A percentile compares a stretch with the other conserved stretches of the same genome.
Evolutionary conservation across 192 early-diverging fungal species (phyloP).

Genomic region (Lunasporangiospora selenospora): DNA sequence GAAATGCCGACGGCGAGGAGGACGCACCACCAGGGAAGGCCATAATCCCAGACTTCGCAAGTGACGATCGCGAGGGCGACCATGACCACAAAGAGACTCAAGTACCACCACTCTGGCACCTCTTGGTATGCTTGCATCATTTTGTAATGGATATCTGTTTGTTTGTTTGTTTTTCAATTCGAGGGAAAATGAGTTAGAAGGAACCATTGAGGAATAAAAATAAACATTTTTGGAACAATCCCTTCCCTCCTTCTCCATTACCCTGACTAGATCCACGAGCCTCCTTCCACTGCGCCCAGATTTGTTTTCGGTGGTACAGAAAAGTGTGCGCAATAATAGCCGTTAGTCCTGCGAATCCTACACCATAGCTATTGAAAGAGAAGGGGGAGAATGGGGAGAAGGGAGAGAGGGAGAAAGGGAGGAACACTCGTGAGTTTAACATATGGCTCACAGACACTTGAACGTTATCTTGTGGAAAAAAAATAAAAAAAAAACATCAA

Average conservation of each 20-base stretch:
- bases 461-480: no score
- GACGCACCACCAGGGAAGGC: constrained; percentile 61
- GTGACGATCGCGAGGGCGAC: constrained; percentile 49
- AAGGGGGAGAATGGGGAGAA: no score
- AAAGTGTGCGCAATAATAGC: constrained; percentile 64
- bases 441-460: no score
- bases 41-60: constrained; percentile 40
- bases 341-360: constrained; percentile 65
- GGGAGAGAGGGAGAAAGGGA: background rate
- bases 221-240: no score
- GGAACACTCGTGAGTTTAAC: no score
- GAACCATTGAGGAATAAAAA: background rate
- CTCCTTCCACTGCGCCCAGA: constrained; percentile 52
- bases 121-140: constrained; percentile 58
- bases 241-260: no score
- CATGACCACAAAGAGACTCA: constrained; percentile 44
- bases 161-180: constrained; percentile 14
- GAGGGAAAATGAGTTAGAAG: background rate
- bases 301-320: constrained; percentile 68
- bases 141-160: constrained; percentile 51
- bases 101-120: constrained; percentile 66
- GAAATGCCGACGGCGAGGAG: constrained; percentile 53
- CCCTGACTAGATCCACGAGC: constrained; percentile 36
- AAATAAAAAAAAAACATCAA: background rate
- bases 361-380: constrained; percentile 46